phyloP scores from a whole-genome alignment of 176 grass and related monocot genomes.

The Eleusine indica region DNA sequence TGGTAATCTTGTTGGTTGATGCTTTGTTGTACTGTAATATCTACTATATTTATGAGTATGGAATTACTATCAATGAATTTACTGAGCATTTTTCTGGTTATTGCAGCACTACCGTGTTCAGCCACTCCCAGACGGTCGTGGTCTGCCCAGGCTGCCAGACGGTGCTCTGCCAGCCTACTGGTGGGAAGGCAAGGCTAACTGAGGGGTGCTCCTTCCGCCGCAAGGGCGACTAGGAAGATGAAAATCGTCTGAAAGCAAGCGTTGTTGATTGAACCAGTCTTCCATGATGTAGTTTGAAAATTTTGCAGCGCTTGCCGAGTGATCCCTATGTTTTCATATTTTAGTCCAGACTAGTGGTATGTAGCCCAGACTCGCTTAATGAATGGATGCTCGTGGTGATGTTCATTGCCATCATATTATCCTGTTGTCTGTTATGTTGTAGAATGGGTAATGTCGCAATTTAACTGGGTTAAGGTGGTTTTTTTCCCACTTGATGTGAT shows the following conservation, averaged over 20 bases:
- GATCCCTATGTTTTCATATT: constrained; percentile 35
- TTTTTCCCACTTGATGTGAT: neutral
- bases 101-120: constrained; percentile 81
- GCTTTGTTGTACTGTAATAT: neutral
- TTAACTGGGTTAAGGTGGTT: neutral
- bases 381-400: neutral
- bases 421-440: neutral
- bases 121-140: constrained; percentile 80
- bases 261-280: neutral
- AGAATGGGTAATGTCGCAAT: neutral
- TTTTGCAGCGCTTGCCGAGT: constrained; percentile 30
- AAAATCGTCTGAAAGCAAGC: neutral
- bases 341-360: constrained; percentile 7
- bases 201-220: constrained; percentile 88
- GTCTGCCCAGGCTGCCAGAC: constrained; percentile 69
- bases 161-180: constrained; percentile 79
- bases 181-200: constrained; percentile 70
- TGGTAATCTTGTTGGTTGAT: neutral
- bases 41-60: neutral
- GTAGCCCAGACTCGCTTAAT: neutral
- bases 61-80: neutral
- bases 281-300: constrained; percentile 31
- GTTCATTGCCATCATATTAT: neutral
- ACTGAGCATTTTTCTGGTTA: neutral
- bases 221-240: constrained; percentile 56